Base-by-base conservation (phyloP, 2,329 filamentous ascomycete genomes). In the Hymenoscyphus fraxineus region DNA sequence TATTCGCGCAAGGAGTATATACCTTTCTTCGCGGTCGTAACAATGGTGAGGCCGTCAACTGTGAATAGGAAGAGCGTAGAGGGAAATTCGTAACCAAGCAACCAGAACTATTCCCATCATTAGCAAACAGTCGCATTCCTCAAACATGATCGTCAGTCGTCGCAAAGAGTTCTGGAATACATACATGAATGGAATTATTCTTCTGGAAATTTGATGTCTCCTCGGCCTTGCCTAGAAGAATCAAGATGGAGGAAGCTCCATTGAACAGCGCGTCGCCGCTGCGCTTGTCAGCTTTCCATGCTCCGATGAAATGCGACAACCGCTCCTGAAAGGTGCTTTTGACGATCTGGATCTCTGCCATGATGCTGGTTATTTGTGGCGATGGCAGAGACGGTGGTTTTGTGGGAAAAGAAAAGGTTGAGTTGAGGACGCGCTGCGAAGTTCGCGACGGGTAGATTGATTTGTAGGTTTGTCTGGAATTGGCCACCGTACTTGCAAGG, bases 21-120 rank as follows among this genome's bases (percentile, higher is more conserved):
- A 96, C 93, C 94, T 87, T 99, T 99, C 81, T 99, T 99, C 65
- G 92, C 89, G 6, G 95, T 99, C 6, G 95, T 99, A 69, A 99
- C 88, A 65, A 98, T 89, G 79, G 95, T 96, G 72, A 98, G 83
- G 58, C 88, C 87, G 67, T 98, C 95, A 66, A 88, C 81, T 1
- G 94, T 98, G 77, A 99, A 88, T 61, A 99, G 84, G 82, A 99
- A 92, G 68, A 99, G 82, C 0, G 95, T 99, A 47, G 94, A 93
- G 40, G 95, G 95, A 75, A 99, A 99, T 78, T 99, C 95, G 82
- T 99, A 99, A 73, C 95, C 95, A 67, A 99, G 86, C 63, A 99
- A 84, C 96, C 96, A 99, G 79, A 98, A 96, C 93, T 97, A 70
- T 54, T 16, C 2, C 27, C 19, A 54, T 27, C 60, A 61, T 55